A percentile compares a stretch with the other conserved stretches of the same genome.
Evolutionary conservation across 306 rosid genomes (phyloP).

Genomic region (Prosopis cineraria): DNA sequence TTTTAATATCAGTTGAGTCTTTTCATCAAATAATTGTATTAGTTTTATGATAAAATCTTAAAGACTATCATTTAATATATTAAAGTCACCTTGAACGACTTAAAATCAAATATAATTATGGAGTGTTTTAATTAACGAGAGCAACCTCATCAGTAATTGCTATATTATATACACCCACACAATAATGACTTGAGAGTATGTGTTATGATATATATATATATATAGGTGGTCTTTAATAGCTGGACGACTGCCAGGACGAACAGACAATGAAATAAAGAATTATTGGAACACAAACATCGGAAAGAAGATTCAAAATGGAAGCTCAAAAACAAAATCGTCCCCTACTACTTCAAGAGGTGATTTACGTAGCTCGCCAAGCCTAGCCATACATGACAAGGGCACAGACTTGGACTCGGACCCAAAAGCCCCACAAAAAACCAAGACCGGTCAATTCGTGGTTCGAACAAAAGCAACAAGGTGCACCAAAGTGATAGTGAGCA

Average conservation of each 20-base stretch:
- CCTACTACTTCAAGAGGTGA: neutral
- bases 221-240: slow-evolving; percentile 67
- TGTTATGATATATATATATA: neutral
- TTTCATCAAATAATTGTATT: neutral
- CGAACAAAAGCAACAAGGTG: slow-evolving; percentile 63
- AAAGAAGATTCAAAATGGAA: slow-evolving; percentile 47
- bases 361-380: neutral
- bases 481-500: slow-evolving; percentile 40
- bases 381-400: neutral
- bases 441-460: slow-evolving; percentile 33
- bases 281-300: slow-evolving; percentile 67
- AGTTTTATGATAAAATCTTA: no score
- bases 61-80: no score
- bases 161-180: neutral
- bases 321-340: neutral
- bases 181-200: neutral
- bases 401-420: neutral
- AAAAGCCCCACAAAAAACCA: neutral
- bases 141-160: neutral
- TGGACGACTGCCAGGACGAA: slow-evolving; percentile 71
- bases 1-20: neutral
- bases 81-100: no score
- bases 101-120: neutral
- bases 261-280: slow-evolving; percentile 72
- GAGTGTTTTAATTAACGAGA: neutral